Conservation (phyloP, 257 asterid genomes). For the Verbena officinalis region DNA sequence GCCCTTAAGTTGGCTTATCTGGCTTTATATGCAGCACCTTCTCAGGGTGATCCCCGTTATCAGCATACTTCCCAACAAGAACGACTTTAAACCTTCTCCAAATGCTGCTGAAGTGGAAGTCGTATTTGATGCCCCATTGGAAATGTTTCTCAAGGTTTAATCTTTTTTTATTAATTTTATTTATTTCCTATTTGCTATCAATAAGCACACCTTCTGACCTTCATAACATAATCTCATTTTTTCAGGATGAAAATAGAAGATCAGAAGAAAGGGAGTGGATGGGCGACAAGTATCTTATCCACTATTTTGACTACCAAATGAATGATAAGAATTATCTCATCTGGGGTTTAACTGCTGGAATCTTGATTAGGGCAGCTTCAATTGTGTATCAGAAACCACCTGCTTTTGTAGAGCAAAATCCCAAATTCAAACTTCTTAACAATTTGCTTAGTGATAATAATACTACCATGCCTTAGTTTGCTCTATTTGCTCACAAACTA, state of each 20-base stretch:
- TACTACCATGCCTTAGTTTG: constrained; percentile 49
- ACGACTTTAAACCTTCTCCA: constrained; percentile 63
- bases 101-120: constrained; percentile 85
- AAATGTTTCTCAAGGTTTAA: constrained; percentile 91
- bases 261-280: constrained; percentile 84
- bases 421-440: constrained; percentile 65
- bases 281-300: constrained; percentile 77
- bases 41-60: constrained; percentile 95
- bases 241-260: constrained; percentile 79
- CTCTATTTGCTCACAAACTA: neutral
- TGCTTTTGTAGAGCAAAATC: constrained; percentile 75
- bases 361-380: constrained; percentile 88
- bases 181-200: neutral
- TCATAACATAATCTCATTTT: neutral
- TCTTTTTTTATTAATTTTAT: neutral
- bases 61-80: constrained; percentile 74
- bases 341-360: constrained; percentile 97
- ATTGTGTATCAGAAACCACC: constrained; percentile 84
- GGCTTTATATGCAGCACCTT: constrained; percentile 65
- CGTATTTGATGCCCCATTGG: constrained; percentile 91
- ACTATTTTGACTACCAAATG: constrained; percentile 68
- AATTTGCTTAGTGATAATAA: constrained; percentile 38
- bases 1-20: neutral
- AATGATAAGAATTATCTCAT: constrained; percentile 60
- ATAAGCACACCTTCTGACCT: neutral